phyloP scores from a whole-genome alignment of 805 yeast genomes.

The Yamadazyma phyllophila region DNA sequence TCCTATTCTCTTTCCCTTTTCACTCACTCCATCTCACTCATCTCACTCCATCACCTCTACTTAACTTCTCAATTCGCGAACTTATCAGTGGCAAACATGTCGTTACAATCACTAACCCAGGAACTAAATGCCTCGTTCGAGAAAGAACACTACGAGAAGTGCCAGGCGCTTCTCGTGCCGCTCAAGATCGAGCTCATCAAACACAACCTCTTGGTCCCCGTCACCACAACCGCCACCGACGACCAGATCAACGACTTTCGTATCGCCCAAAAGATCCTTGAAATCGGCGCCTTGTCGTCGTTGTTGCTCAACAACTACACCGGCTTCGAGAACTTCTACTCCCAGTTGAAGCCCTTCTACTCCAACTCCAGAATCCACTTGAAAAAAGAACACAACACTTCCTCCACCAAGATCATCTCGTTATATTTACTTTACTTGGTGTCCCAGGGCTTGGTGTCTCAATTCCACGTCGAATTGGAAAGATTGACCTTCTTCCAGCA shows the following conservation, averaged over 20 bases:
- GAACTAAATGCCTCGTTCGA: constrained; percentile 67
- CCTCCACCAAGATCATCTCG: constrained; percentile 62
- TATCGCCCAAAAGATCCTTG: constrained; percentile 79
- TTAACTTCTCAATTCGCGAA: not conserved
- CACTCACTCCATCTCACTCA: too few relatives aligned
- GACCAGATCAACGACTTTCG: constrained; percentile 61
- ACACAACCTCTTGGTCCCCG: constrained; percentile 73
- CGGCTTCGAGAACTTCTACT: constrained; percentile 68
- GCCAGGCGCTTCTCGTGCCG: constrained; percentile 61
- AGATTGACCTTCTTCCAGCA: constrained; percentile 51
- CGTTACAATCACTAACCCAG: constrained; percentile 67
- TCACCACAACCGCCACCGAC: constrained; percentile 27
- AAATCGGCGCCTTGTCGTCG: constrained; percentile 81
- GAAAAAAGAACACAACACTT: constrained; percentile 29
- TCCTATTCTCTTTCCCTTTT: too few relatives aligned
- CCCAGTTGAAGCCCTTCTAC: constrained; percentile 79
- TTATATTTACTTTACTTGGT: constrained; percentile 73
- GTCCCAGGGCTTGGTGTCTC: constrained; percentile 79
- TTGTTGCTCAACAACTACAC: constrained; percentile 61
- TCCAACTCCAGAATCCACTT: constrained; percentile 43
- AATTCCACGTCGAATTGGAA: constrained; percentile 89
- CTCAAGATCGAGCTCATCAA: constrained; percentile 79
- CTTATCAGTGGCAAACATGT: constrained; percentile 31
- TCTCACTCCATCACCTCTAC: too few relatives aligned
- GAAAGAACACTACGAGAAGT: constrained; percentile 56